Base-by-base conservation (phyloP, 2,329 filamentous ascomycete genomes). In the Fusarium sp. region DNA sequence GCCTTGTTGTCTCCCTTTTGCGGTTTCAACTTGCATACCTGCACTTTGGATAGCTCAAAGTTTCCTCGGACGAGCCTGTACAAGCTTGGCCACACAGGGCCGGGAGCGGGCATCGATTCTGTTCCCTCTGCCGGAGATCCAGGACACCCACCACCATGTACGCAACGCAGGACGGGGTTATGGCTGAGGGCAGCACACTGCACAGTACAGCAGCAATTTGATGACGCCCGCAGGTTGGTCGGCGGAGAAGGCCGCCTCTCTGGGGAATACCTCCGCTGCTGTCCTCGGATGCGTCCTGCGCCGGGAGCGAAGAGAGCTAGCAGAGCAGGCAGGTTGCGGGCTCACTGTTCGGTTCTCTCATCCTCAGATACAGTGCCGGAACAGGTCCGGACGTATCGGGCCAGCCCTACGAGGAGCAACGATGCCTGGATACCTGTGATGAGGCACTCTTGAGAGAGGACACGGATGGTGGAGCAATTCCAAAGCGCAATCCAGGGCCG, bases 31-130 rank as follows among this genome's bases (percentile, higher is more conserved):
- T 45, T 45, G 51, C 38, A 29, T 33, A 47, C 50, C 55, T 53
- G 50, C 47, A 48, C 25, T 64, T 33, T 48, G 15, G 25, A 53
- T 65, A 52, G 49, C 36, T 49, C 46, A 41, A 55, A 46, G 46
- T 21, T 42, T 59, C 27, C 49, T 42, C 31, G 31, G n/a, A 41
- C 37, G 29, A 38, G 31, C 9, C 46, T 38, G 19, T 33, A 38
- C n/a, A 25, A 33, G 32, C 35, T 45, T 52, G 37, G 38, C 31
- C 31, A 35, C 19, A 13, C 37, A 43, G 14, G 19, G 37, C 7
- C 15, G 31, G 36, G 39, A 52, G 33, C 61, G 44, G 43, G 23
- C 36, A 48, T 36, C 31, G 31, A 6, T 7, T 14, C 14, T 33
- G 23, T 37, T 38, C 43, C 52, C 43, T 36, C 37, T 41, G 32